These are phyloP conservation scores for Fusarium vanettenii DNA, from an alignment of 2,329 filamentous ascomycete genomes.

Conservation along the genomic window DNA sequence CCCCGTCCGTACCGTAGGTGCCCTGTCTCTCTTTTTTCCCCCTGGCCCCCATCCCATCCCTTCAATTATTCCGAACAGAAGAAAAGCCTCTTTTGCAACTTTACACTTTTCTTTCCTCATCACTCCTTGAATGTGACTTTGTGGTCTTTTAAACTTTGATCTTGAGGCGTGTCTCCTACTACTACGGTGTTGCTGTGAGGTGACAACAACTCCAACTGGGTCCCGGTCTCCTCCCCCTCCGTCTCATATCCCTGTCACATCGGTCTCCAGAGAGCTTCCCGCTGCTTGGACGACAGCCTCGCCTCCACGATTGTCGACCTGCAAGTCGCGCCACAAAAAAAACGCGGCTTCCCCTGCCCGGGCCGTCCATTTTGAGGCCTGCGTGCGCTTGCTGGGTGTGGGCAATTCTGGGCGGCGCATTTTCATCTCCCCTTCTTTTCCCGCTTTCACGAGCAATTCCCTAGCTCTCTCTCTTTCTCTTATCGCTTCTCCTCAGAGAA, in stretches of 20 bases:
- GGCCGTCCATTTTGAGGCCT: background rate
- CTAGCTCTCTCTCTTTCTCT: background rate
- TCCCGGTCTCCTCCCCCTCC: background rate
- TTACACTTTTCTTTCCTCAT: background rate
- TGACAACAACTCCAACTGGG: background rate
- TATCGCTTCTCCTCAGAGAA: background rate
- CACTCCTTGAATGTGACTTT: background rate
- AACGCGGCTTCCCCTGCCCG: constrained; percentile 26
- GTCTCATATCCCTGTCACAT: constrained; percentile 5
- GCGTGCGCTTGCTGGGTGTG: background rate
- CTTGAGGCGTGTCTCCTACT: background rate
- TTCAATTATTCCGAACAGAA: background rate
- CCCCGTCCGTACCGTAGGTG: background rate
- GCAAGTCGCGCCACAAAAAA: constrained; percentile 33
- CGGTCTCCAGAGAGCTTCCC: background rate
- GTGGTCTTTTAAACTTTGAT: background rate
- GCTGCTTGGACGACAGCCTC: constrained; percentile 21
- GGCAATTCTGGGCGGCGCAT: constrained; percentile 15
- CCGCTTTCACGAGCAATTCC: background rate
- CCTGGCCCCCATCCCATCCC: background rate
- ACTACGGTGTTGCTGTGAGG: background rate
- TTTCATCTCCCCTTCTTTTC: background rate
- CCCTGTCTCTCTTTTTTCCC: constrained; percentile 12
- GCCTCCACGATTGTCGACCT: constrained; percentile 11
- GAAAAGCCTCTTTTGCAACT: background rate